Conservation (phyloP, 73 alveolate species). For the Effrenium voratum region DNA sequence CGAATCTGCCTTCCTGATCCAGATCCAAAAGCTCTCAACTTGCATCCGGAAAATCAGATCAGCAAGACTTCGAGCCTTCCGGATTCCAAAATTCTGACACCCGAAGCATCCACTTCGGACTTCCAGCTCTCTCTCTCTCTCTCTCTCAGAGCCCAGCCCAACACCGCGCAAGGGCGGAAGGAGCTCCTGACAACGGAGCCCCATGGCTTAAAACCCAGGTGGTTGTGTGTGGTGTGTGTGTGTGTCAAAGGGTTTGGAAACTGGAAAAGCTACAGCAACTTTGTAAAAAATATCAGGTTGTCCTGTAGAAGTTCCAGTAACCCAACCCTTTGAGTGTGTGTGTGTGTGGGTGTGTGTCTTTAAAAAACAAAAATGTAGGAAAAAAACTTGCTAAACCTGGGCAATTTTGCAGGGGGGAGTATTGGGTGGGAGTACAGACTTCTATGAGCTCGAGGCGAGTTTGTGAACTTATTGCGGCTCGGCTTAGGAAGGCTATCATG, state of each 20-base stretch:
- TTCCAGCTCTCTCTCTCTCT: not conserved
- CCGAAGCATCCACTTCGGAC: not conserved
- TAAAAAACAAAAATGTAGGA: not conserved
- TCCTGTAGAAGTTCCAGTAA: not conserved
- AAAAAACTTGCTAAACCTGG: too few species aligned
- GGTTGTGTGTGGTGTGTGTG: not conserved
- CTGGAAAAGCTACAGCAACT: not conserved
- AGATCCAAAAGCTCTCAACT: too few species aligned
- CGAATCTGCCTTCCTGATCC: not conserved
- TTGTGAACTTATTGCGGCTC: too few species aligned
- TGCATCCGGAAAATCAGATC: too few species aligned
- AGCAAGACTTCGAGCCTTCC: not conserved
- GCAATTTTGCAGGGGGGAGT: too few species aligned
- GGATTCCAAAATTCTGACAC: not conserved
- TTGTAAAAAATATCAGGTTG: not conserved
- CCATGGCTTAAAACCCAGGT: too few species aligned
- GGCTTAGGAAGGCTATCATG: too few species aligned
- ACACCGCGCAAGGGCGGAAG: conserved; percentile 42
- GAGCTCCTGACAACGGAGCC: not conserved
- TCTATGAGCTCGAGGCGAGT: too few species aligned
- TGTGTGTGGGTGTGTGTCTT: not conserved
- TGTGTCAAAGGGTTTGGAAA: not conserved
- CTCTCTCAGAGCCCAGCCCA: not conserved
- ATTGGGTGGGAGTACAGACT: too few species aligned
- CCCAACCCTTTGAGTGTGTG: not conserved